phyloP scores from a whole-genome alignment of 805 yeast species.

The Wickerhamomyces kurtzmanii region DNA sequence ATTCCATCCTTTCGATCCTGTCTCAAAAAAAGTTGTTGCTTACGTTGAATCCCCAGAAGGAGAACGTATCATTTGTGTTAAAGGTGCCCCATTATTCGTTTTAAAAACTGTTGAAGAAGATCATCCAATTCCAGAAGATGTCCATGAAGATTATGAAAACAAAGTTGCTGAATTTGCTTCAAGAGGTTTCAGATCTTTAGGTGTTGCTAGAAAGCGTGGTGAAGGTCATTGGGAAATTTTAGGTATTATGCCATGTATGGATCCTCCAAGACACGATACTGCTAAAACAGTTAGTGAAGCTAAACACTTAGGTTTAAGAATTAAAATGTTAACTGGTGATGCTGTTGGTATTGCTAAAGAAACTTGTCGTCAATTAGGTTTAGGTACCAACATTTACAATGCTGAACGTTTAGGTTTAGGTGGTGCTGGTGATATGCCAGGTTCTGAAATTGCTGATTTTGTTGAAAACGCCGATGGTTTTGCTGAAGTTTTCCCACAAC shows the following conservation, averaged over 20 bases:
- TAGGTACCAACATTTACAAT: constrained; percentile 93
- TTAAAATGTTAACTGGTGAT: constrained; percentile 98
- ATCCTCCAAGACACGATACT: constrained; percentile 98
- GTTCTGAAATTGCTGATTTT: constrained; percentile 95
- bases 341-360: constrained; percentile 99
- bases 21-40: constrained; percentile 92
- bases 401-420: constrained; percentile 96
- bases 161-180: constrained; percentile 96
- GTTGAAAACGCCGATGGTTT: constrained; percentile 98
- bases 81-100: constrained; percentile 97
- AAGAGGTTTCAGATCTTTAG: constrained; percentile 96
- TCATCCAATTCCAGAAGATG: constrained; percentile 91
- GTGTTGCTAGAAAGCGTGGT: constrained; percentile 98
- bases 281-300: constrained; percentile 92
- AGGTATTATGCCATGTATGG: constrained; percentile 98
- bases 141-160: constrained; percentile 91
- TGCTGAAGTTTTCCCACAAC: constrained; percentile 98
- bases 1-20: constrained; percentile 98
- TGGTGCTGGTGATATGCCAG: constrained; percentile 89
- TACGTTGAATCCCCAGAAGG: constrained; percentile 94
- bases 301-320: constrained; percentile 82
- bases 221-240: constrained; percentile 97
- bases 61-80: constrained; percentile 89
- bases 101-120: constrained; percentile 95
- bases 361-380: constrained; percentile 95